Base-by-base conservation (phyloP, 2,329 filamentous ascomycete species). In the Arthrobotrys musiformis region DNA sequence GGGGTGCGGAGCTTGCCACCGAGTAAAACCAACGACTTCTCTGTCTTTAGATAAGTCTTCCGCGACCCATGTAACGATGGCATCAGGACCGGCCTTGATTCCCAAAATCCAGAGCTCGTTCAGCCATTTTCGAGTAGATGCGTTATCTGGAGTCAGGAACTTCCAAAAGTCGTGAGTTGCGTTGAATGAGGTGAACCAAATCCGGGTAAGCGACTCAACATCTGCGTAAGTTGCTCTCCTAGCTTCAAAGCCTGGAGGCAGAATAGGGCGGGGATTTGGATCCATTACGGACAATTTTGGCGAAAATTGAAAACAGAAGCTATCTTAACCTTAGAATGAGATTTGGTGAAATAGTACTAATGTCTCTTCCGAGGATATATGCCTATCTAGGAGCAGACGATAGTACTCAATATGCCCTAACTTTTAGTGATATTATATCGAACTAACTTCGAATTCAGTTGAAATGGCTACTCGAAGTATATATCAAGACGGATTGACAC, bases 141-240 rank as follows among this genome's bases (percentile, higher is more conserved):
- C 37, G 28, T 69, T 56, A 24, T 69, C 64, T 50, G 64, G 64
- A n/a, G 64, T 69, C 28, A 69, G 22, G 24, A 48, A 42, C 19
- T 40, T 69, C 52, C 50, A 69, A n/a, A 69, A 69, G 6, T 35
- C 64, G 26, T 61, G 37, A 5, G 64, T 60, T 48, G 46, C 28
- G 46, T 69, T 69, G 22, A 69, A 69, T 1, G 64, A 69, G 1
- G 40, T 17, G 40, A 46, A 48, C 64, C 64, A 69, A 15, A 69
- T 30, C 6, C n/a, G 5, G 26, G 52, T 60, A 24, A 69, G 50
- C 13, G 56, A 17, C 6, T 69, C 52, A 7, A 69, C 64, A 50
- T 69, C 64, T n/a, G 24, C 40, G 8, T 30, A 44, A 8, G 64
- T 69, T n/a, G 64, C 64, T 17, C 13, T 24, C 42, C 64, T 69